Evolutionary conservation across 768 basidiomycete species (phyloP).

Genomic region (Auriculariales sp.): DNA sequence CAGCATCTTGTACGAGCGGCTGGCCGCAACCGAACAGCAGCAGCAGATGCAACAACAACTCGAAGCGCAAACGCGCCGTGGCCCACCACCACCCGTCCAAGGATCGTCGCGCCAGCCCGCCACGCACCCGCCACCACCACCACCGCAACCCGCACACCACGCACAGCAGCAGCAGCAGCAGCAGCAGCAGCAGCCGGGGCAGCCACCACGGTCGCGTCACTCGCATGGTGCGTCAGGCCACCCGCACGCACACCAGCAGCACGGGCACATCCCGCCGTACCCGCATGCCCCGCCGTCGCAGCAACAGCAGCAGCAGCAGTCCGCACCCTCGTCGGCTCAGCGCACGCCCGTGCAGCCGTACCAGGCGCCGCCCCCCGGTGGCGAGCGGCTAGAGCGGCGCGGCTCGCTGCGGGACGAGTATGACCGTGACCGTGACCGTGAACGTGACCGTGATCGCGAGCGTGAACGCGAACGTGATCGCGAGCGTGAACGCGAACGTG

Average conservation of each 20-base stretch:
- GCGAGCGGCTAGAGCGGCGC: background rate
- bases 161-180: background rate
- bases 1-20: slow-evolving; percentile 67
- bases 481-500: background rate
- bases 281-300: background rate
- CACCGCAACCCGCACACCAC: background rate
- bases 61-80: too few species aligned
- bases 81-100: too few species aligned
- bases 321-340: slow-evolving; percentile 8
- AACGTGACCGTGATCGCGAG: background rate
- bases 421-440: background rate
- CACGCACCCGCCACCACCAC: background rate
- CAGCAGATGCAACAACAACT: too few species aligned
- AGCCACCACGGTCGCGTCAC: background rate
- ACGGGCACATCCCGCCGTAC: background rate
- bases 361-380: slow-evolving; percentile 8
- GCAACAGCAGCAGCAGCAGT: slow-evolving; percentile 12
- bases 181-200: background rate
- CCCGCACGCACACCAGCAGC: background rate
- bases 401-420: background rate
- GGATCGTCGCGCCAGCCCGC: slow-evolving; percentile 36
- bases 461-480: background rate
- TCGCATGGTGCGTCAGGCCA: background rate
- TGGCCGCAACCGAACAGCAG: too few species aligned
- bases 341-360: slow-evolving; percentile 7